Evolutionary conservation across 805 yeast genomes (phyloP).

Genomic region (Teunomyces kruisii): DNA sequence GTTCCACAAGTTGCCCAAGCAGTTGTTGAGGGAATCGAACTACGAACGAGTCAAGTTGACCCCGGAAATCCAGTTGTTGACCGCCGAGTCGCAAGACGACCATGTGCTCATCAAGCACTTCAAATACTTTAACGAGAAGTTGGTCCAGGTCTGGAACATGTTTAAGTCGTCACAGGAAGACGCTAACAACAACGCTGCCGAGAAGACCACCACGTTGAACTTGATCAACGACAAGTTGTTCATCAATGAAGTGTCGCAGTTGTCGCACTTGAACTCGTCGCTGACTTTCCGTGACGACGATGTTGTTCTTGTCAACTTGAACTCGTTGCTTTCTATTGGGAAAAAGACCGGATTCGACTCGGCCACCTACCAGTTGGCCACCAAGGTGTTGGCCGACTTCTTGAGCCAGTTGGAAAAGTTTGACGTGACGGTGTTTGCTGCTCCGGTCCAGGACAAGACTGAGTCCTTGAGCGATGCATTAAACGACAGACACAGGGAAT

Average conservation of each 20-base stretch:
- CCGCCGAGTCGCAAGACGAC: constrained; percentile 6
- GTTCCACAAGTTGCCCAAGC: constrained; percentile 19
- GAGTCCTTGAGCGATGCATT: constrained; percentile 11
- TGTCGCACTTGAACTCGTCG: constrained; percentile 37
- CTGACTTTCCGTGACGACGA: constrained; percentile 15
- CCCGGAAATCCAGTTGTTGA: constrained; percentile 22
- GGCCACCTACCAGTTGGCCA: constrained; percentile 40
- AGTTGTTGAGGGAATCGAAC: constrained; percentile 6
- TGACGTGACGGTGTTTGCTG: constrained; percentile 19
- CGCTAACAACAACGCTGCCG: not conserved
- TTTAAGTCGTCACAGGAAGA: constrained; percentile 17
- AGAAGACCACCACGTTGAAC: constrained; percentile 13
- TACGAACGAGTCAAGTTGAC: constrained; percentile 19
- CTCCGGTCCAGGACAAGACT: constrained; percentile 10
- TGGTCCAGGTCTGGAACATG: constrained; percentile 37
- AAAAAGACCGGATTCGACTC: constrained; percentile 45
- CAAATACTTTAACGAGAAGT: constrained; percentile 28
- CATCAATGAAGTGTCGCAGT: constrained; percentile 49
- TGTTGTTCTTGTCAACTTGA: constrained; percentile 37
- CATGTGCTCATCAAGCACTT: constrained; percentile 16
- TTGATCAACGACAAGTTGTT: constrained; percentile 46
- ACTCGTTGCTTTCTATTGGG: constrained; percentile 43
- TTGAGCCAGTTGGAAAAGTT: constrained; percentile 16
- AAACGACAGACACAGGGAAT: constrained; percentile 16
- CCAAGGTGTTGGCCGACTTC: constrained; percentile 27